Evolutionary conservation across 305 asterid genomes (phyloP).

Genomic region (Lippia alba): DNA sequence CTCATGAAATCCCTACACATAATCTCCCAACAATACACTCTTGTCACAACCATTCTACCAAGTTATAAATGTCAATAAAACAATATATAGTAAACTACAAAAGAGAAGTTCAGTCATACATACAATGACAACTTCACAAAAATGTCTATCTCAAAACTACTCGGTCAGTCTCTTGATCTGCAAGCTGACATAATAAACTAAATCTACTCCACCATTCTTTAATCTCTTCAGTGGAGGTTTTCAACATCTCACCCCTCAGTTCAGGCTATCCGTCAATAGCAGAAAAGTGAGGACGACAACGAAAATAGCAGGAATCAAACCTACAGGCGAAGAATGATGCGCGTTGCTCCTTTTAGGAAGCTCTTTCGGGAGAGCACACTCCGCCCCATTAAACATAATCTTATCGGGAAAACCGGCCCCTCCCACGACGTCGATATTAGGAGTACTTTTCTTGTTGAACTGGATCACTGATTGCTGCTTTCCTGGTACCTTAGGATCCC

Average conservation of each 20-base stretch:
- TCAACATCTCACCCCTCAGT: constrained; percentile 31
- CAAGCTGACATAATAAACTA: background rate
- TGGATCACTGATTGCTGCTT: constrained; percentile 69
- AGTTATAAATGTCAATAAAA: no score
- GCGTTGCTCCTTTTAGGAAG: constrained; percentile 42
- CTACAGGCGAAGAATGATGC: constrained; percentile 23
- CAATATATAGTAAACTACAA: no score
- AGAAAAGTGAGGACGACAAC: constrained; percentile 44
- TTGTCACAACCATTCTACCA: no score
- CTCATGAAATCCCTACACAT: no score
- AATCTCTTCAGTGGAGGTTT: no score
- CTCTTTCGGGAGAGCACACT: constrained; percentile 59
- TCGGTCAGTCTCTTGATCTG: background rate
- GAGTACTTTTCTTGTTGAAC: constrained; percentile 53
- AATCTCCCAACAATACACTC: no score
- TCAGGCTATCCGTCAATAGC: constrained; percentile 42
- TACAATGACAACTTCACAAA: no score
- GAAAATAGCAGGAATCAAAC: constrained; percentile 41
- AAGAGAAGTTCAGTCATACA: no score
- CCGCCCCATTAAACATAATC: constrained; percentile 67
- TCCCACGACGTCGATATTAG: constrained; percentile 35
- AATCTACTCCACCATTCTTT: no score
- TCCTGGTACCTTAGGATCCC: constrained; percentile 64
- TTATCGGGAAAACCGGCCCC: constrained; percentile 74
- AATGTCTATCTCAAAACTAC: no score